Evolutionary conservation across 495 filamentous ascomycete species (phyloP).

Genomic region (Aspergillus bertholletiae): DNA sequence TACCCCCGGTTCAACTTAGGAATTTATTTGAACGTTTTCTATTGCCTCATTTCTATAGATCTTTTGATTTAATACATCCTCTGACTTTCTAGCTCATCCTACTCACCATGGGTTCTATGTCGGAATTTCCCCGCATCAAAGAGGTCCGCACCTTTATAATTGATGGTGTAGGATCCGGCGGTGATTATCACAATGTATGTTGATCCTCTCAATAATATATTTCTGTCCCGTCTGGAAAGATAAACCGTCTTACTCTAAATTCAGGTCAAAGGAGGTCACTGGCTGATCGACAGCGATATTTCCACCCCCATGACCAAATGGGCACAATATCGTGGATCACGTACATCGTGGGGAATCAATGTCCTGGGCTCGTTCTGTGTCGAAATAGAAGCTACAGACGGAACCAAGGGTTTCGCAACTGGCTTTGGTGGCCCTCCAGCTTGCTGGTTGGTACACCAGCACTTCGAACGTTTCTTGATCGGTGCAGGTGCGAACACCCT

Average conservation of each 20-base stretch:
- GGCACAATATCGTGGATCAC: conserved; percentile 79
- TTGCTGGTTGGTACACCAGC: conserved; percentile 87
- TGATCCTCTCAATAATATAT: background rate
- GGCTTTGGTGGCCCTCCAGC: conserved; percentile 91
- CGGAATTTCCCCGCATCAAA: conserved; percentile 60
- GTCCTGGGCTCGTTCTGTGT: conserved; percentile 90
- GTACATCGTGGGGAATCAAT: conserved; percentile 94
- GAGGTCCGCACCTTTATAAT: conserved; percentile 77
- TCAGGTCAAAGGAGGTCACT: conserved; percentile 77
- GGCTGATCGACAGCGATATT: conserved; percentile 88
- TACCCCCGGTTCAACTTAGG: background rate
- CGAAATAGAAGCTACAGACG: conserved; percentile 86
- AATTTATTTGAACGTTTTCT: background rate
- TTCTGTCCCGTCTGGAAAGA: background rate
- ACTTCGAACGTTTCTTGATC: conserved; percentile 87
- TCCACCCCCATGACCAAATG: conserved; percentile 87
- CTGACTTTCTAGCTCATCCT: background rate
- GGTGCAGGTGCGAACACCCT: conserved; percentile 55
- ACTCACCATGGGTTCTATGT: conserved; percentile 31
- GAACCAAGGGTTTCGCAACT: conserved; percentile 86
- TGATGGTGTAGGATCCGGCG: conserved; percentile 81
- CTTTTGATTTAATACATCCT: conserved; percentile 4
- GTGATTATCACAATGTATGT: conserved; percentile 87
- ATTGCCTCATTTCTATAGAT: conserved; percentile 4
- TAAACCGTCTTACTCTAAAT: conserved; percentile 3